A percentile compares a stretch with the other conserved stretches of the same genome.
phyloP scores from a whole-genome alignment of 1,284 basidiomycete genomes.

The Testicularia cyperi region DNA sequence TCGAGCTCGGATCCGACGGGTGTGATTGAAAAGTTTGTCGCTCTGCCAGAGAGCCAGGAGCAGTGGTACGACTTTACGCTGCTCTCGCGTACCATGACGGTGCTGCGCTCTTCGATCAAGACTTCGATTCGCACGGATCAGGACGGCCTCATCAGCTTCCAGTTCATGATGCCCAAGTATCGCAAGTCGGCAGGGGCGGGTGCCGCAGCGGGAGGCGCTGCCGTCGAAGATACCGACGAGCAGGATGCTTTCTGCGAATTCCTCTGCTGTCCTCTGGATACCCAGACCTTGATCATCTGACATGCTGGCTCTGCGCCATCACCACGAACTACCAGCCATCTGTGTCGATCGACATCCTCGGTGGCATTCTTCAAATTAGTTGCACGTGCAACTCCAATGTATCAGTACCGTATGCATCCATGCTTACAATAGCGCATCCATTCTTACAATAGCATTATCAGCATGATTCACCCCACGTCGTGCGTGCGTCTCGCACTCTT shows the following conservation, averaged over 20 bases:
- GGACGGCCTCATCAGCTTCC: conserved; percentile 48
- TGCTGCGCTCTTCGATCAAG: conserved; percentile 43
- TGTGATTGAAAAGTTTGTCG: conserved; percentile 40
- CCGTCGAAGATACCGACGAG: conserved; percentile 17
- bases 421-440: no score
- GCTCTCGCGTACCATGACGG: conserved; percentile 36
- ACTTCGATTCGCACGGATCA: conserved; percentile 48
- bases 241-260: conserved; percentile 50
- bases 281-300: conserved; percentile 11
- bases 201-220: not conserved
- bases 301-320: not conserved
- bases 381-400: no score
- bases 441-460: no score
- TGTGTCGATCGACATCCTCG: no score
- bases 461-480: no score
- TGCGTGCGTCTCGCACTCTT: no score
- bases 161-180: conserved; percentile 51
- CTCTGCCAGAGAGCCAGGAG: conserved; percentile 18
- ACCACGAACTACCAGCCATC: no score
- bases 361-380: no score
- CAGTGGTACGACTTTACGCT: conserved; percentile 39
- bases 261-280: conserved; percentile 41
- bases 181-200: conserved; percentile 8
- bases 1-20: conserved; percentile 29
- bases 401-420: no score